These are phyloP conservation scores for Chlamydomonas applanata DNA, from an alignment of 139 green algal genomes.

Conservation along the genomic window DNA sequence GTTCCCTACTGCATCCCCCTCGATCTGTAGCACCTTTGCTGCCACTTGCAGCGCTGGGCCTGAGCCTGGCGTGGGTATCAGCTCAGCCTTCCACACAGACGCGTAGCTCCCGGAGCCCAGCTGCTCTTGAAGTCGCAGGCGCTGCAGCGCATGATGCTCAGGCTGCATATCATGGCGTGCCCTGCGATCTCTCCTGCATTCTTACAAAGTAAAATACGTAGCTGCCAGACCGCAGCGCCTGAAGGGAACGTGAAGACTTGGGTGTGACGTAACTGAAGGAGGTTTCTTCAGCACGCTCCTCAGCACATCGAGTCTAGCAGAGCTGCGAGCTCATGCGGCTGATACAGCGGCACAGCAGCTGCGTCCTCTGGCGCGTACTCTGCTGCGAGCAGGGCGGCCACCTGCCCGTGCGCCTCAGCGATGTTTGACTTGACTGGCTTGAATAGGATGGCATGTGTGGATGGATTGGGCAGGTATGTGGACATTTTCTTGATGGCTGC, in stretches of 20 bases:
- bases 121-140: too few relatives aligned
- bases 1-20: too few relatives aligned
- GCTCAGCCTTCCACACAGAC: too few relatives aligned
- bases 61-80: too few relatives aligned
- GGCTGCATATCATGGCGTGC: too few relatives aligned
- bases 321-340: slow-evolving; percentile 44
- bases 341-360: slow-evolving; percentile 32
- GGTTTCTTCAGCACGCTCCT: background rate
- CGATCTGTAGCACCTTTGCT: too few relatives aligned
- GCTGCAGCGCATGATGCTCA: too few relatives aligned
- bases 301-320: slow-evolving; percentile 52
- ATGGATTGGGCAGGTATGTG: slow-evolving; percentile 80
- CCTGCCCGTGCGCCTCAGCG: slow-evolving; percentile 89
- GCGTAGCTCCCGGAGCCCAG: too few relatives aligned
- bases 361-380: slow-evolving; percentile 56
- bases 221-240: too few relatives aligned
- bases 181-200: too few relatives aligned
- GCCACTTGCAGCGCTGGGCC: too few relatives aligned
- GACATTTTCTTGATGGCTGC: slow-evolving; percentile 66
- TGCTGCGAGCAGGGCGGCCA: slow-evolving; percentile 67
- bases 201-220: too few relatives aligned
- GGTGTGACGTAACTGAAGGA: background rate
- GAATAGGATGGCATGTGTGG: slow-evolving; percentile 83
- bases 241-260: background rate
- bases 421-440: slow-evolving; percentile 93